A percentile compares a stretch with the other conserved stretches of the same genome.
Evolutionary conservation across 2,329 filamentous ascomycete genomes (phyloP).

Genomic region (Pyrenophora seminiperda): DNA sequence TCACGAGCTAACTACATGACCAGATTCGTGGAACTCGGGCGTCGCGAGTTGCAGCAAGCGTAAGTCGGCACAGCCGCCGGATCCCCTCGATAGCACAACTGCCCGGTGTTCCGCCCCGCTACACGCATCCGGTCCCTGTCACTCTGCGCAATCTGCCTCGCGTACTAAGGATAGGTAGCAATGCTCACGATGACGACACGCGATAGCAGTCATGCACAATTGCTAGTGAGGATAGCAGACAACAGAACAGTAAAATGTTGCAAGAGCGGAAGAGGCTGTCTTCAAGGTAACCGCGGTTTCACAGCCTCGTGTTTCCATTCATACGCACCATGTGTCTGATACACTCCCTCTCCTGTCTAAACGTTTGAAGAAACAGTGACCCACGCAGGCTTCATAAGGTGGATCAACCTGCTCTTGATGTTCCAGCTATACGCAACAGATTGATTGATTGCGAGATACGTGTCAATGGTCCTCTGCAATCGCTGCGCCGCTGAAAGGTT

Average conservation of each 20-base stretch:
- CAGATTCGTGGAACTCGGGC: too few species aligned
- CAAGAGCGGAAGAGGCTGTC: not conserved
- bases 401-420: not conserved
- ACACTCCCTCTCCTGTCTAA: not conserved
- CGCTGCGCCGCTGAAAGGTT: conserved; percentile 8
- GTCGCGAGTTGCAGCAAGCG: too few species aligned
- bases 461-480: conserved; percentile 14
- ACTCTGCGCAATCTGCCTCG: too few species aligned
- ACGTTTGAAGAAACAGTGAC: not conserved
- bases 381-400: conserved; percentile 2
- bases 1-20: too few species aligned
- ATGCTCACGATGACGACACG: too few species aligned
- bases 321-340: not conserved
- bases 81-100: too few species aligned
- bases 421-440: not conserved
- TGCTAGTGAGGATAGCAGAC: not conserved
- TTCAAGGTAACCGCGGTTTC: conserved; percentile 10
- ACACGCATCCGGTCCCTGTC: too few species aligned
- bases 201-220: too few species aligned
- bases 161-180: too few species aligned
- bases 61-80: too few species aligned
- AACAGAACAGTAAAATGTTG: not conserved
- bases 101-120: too few species aligned
- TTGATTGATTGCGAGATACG: conserved; percentile 2
- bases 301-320: conserved; percentile 10